Base-by-base conservation (phyloP, 2,329 filamentous ascomycete genomes). In the Cryphonectria naterciae region DNA sequence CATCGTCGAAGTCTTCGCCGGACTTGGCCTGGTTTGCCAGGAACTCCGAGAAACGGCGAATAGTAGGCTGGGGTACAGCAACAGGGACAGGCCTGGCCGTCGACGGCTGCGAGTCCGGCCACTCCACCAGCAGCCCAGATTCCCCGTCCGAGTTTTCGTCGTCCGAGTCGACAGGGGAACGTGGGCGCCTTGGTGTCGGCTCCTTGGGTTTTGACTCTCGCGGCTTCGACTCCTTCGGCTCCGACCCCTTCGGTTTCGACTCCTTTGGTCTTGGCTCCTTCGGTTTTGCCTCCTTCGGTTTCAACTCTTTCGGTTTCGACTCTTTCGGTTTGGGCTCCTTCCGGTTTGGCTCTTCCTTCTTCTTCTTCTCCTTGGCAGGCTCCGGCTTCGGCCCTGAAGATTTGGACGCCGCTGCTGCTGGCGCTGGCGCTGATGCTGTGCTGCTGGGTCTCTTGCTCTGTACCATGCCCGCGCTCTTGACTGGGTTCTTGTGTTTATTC, bases 91-190 rank as follows among this genome's bases (percentile, higher is more conserved):
- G 79, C 72, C 75, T 79, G 69, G 76, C 73, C 37, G 69, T 68
- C 13, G 80, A 77, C 2, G 80, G 79, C 32, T 83, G 83, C 43
- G 83, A 86, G 62, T 84, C 87, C 0, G 88, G 88, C 74, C 89
- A 89, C 77, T 91, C 89, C 69, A 91, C 83, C 37, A 86, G 84
- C 46, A 90, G 81, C 37, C 85, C 85, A 63, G 86, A 85, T 66
- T 88, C 88, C 35, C 87, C 88, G 60, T 89, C 87, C 17, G 86
- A 84, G 25, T 86, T 85, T 4, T 71, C 69, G 1, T 73, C 68
- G 1, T 74, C 71, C 10, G 67, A 67, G 41, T 70, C 69, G 22
- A 56, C 67, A 7, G 68, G 65, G 25, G 69, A 70, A 37, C 63
- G 56, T 25, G 70, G 54, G 28, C 60, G 69, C 61, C 58, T 67